Conservation (phyloP, 495 filamentous ascomycete genomes). For the Neurospora discreta region DNA sequence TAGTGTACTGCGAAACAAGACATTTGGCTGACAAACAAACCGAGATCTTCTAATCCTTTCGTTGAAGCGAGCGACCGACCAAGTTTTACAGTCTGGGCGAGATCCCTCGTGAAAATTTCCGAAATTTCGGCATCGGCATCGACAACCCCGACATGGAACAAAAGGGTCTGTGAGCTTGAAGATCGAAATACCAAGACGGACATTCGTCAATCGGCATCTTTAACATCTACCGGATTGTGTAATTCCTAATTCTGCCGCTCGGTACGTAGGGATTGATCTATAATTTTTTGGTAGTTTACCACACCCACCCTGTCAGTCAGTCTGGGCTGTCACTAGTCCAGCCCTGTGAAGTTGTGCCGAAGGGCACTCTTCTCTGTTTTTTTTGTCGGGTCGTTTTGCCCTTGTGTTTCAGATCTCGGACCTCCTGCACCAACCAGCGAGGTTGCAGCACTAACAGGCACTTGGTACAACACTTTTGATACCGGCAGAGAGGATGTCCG, state of each 20-base stretch:
- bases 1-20: not conserved
- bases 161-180: not conserved
- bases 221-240: not conserved
- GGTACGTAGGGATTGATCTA: not conserved
- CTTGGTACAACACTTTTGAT: not conserved
- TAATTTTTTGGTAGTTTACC: not conserved
- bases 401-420: not conserved
- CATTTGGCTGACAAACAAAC: not conserved
- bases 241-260: not conserved
- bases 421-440: not conserved
- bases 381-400: not conserved
- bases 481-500: not conserved
- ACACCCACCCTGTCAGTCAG: not conserved
- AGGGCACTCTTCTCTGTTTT: not conserved
- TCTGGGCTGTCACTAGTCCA: not conserved
- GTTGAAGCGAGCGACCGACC: not conserved
- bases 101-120: not conserved
- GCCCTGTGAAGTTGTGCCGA: not conserved
- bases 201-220: not conserved
- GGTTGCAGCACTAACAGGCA: not conserved
- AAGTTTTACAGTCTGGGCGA: not conserved
- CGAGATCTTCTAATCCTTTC: not conserved
- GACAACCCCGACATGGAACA: not conserved
- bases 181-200: not conserved
- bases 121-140: not conserved